A percentile compares a stretch with the other conserved stretches of the same genome.
These are phyloP conservation scores for Dinochytrium kinnereticum DNA, from an alignment of 371 early-diverging fungal genomes.

Conservation along the genomic window DNA sequence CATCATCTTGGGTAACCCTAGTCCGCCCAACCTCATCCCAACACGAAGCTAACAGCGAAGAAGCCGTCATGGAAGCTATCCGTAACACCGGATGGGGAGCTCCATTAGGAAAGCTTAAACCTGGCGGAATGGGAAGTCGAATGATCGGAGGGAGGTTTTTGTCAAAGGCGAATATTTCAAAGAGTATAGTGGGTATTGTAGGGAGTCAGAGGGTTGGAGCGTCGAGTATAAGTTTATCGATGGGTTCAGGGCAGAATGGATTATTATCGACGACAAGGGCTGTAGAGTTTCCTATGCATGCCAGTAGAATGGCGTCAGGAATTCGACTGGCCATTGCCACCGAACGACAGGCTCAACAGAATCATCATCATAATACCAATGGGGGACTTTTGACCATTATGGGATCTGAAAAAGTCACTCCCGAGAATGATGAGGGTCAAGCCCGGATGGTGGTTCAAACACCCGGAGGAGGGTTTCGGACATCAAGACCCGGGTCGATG, in stretches of 20 bases:
- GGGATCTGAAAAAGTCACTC: too few species aligned
- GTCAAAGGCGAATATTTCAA: not conserved
- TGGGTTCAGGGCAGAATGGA: not conserved
- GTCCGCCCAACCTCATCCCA: constrained; percentile 10
- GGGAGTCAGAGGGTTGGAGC: too few species aligned
- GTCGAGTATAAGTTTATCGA: not conserved
- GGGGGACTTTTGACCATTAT: too few species aligned
- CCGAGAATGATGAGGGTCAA: too few species aligned
- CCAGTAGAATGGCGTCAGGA: constrained; percentile 13
- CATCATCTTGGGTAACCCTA: constrained; percentile 21
- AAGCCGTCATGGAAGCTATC: constrained; percentile 8
- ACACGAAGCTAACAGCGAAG: not conserved
- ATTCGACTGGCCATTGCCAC: constrained; percentile 1
- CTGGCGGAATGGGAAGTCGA: not conserved
- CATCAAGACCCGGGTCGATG: not conserved
- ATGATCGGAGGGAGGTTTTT: not conserved
- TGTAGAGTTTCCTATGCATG: constrained; percentile 16
- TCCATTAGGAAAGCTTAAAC: not conserved
- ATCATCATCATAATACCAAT: constrained; percentile 4
- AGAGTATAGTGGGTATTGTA: too few species aligned
- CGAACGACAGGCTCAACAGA: not conserved
- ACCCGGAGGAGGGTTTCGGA: too few species aligned
- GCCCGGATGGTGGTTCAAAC: too few species aligned
- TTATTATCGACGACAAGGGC: not conserved
- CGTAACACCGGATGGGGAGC: not conserved